Conservation (phyloP, 306 rosid species). For the Begonia fuchsioides region DNA sequence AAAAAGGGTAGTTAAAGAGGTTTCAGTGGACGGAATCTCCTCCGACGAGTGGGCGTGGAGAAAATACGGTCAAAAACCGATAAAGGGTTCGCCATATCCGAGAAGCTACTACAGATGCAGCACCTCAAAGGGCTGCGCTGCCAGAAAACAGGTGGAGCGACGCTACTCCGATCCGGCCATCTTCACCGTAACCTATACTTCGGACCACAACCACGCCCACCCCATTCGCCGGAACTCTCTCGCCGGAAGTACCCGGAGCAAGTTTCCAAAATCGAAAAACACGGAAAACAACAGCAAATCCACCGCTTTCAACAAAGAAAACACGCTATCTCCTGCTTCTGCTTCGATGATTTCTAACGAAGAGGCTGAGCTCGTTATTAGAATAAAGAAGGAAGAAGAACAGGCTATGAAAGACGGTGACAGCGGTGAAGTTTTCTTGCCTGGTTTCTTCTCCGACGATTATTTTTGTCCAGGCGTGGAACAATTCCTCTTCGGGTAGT, state of each 20-base stretch:
- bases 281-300: not conserved
- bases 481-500: not conserved
- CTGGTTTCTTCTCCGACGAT: not conserved
- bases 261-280: constrained; percentile 8
- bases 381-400: not conserved
- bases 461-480: not conserved
- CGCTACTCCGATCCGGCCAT: constrained; percentile 40
- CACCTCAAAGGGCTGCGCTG: constrained; percentile 71
- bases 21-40: constrained; percentile 28
- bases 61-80: constrained; percentile 93
- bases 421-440: not conserved
- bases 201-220: constrained; percentile 67
- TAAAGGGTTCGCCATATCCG: constrained; percentile 88
- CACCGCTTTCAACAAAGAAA: not conserved
- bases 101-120: constrained; percentile 88
- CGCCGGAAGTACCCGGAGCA: constrained; percentile 34
- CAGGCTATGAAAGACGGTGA: not conserved
- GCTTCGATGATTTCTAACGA: not conserved
- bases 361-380: not conserved
- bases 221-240: constrained; percentile 47
- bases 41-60: constrained; percentile 90
- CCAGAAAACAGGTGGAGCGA: constrained; percentile 78
- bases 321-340: not conserved
- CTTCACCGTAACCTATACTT: constrained; percentile 55
- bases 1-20: constrained; percentile 50